Evolutionary conservation across 2,329 filamentous ascomycete genomes (phyloP), one percentile per base, ranked within the genome.

Genomic region (Aspergillus versicolor): DNA sequence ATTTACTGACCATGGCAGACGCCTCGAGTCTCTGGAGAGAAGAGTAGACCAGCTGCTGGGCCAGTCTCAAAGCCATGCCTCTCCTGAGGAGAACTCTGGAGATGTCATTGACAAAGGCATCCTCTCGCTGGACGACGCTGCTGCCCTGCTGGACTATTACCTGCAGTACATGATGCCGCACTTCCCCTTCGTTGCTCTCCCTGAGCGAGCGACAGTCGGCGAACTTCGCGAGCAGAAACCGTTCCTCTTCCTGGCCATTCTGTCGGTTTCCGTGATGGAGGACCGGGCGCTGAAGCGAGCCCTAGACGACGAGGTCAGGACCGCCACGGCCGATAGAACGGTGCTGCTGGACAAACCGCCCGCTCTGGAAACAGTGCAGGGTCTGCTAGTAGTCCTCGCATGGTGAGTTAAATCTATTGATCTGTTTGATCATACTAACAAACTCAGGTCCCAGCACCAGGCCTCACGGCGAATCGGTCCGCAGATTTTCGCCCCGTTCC

Each of bases 341-440:
- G 63, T 77, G 11, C 49, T 70, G 13, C 60, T 63, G 5, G 15
- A 5, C 7, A 68, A 68, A 2, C 64, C 73, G 8, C 66, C 73
- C 22, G 72, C 64, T 30, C 67, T 78, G n/a, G 76, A 76, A 38
- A 63, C 75, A 12, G 64, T 77, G 15, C 72, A 78, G 60, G 75
- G 74, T 3, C 54, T 77, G 5, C 60, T 77, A 13, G 63, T 77
- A 0, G 70, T 69, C 50, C 56, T 72, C 15, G 72, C 70, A 21
- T 77, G 73, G 73, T 74, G 52, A 55, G 34, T 40, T 13, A n/a
- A 6, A 17, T 41, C 44, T 40, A 30, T n/a, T n/a, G 13, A 5
- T 30, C 9, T 17, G 12, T 12, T 38, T 24, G 52, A 54, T 19
- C 5, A 47, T 13, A 24, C 54, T 49, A 32, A 58, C 47, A 60